A percentile compares a stretch with the other conserved stretches of the same genome.
These are phyloP conservation scores for Papilionanthe hybrid DNA, from an alignment of 116 monocot species.

Conservation along the genomic window DNA sequence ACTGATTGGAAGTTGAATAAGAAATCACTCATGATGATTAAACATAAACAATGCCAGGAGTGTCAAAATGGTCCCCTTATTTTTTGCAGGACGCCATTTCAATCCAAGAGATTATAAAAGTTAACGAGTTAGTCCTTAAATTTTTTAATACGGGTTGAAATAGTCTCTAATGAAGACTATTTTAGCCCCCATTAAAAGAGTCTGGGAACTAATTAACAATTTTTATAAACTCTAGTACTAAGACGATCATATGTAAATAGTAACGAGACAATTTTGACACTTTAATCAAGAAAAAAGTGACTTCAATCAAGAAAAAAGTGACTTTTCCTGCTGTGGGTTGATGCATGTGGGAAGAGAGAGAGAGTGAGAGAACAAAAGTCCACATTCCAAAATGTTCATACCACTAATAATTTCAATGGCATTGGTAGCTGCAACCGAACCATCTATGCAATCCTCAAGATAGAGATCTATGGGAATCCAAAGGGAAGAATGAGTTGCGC, in stretches of 20 bases:
- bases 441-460: conserved; percentile 90
- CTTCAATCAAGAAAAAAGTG: neutral
- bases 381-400: conserved; percentile 21
- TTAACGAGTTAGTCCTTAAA: too few species aligned
- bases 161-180: too few species aligned
- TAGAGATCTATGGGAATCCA: conserved; percentile 97
- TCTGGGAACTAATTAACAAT: too few species aligned
- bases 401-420: conserved; percentile 88
- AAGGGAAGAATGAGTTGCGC: conserved; percentile 50
- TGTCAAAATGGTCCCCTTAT: too few species aligned
- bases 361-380: neutral
- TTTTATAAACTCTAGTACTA: too few species aligned
- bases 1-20: neutral
- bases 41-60: neutral
- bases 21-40: neutral
- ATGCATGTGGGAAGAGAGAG: neutral
- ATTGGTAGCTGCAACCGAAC: conserved; percentile 80
- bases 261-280: too few species aligned
- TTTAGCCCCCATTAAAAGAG: too few species aligned
- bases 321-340: neutral
- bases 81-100: too few species aligned
- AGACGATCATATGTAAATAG: too few species aligned
- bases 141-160: too few species aligned
- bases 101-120: too few species aligned
- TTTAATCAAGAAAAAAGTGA: neutral